Conservation (phyloP, 208 protist genomes). For the Acanthamoeba royreba region DNA sequence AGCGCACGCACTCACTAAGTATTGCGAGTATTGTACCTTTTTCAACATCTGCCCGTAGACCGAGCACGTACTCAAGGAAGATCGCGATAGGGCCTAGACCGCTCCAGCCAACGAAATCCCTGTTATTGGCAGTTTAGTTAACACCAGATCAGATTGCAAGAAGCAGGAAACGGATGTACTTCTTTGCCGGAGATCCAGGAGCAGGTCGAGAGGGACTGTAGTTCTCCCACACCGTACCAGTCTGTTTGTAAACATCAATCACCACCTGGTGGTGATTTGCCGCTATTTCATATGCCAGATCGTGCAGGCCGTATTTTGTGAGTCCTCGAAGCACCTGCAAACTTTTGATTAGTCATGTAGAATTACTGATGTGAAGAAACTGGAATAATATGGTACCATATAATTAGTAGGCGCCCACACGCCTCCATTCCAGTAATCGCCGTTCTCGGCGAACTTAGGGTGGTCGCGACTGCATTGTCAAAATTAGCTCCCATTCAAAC, state of each 20-base stretch:
- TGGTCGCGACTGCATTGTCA: neutral
- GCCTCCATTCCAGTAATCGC: slow-evolving; percentile 18
- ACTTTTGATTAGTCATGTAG: neutral
- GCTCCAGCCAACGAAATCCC: slow-evolving; percentile 25
- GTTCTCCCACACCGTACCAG: slow-evolving; percentile 33
- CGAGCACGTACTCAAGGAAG: slow-evolving; percentile 19
- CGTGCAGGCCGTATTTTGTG: neutral
- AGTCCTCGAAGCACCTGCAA: neutral
- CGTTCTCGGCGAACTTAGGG: neutral
- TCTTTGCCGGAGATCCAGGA: neutral
- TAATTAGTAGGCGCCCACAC: slow-evolving; percentile 36
- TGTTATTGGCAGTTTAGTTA: neutral
- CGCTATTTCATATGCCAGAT: neutral
- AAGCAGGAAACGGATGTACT: neutral
- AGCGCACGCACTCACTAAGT: neutral
- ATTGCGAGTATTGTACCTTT: neutral
- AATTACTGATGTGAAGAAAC: neutral
- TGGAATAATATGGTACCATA: neutral
- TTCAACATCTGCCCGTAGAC: neutral
- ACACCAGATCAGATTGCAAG: neutral
- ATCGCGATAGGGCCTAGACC: neutral
- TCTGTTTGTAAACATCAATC: neutral
- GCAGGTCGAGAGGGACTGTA: slow-evolving; percentile 12
- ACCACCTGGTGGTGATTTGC: neutral
- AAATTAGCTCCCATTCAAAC: neutral